phyloP scores from a whole-genome alignment of 306 rosid genomes.

The Nissolia schottii region DNA sequence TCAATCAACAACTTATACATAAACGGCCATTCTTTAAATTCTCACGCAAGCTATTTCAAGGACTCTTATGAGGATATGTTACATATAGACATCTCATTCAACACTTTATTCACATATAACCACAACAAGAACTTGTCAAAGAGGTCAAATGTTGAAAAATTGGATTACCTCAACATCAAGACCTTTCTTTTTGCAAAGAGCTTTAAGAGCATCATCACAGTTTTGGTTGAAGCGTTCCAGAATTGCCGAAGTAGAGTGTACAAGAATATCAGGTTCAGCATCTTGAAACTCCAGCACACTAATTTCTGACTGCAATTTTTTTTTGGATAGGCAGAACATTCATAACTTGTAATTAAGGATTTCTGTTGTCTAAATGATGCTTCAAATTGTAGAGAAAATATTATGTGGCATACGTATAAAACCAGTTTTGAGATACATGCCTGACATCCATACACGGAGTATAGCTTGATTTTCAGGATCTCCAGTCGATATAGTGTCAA shows the following conservation, averaged over 20 bases:
- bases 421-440: slow-evolving; percentile 48
- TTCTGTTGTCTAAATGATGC: slow-evolving; percentile 14
- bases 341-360: slow-evolving; percentile 7
- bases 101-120: not conserved
- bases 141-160: not conserved
- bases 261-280: slow-evolving; percentile 85
- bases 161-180: slow-evolving; percentile 69
- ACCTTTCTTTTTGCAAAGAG: slow-evolving; percentile 90
- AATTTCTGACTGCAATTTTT: slow-evolving; percentile 67
- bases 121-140: not conserved
- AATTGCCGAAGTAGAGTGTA: slow-evolving; percentile 49
- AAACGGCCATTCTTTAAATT: not conserved
- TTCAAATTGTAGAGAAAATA: slow-evolving; percentile 3
- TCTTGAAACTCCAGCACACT: slow-evolving; percentile 64
- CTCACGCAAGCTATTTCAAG: not conserved
- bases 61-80: not conserved
- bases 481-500: slow-evolving; percentile 70
- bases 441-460: slow-evolving; percentile 85
- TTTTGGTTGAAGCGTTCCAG: slow-evolving; percentile 50
- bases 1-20: not conserved
- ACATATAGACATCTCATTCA: slow-evolving; percentile 2
- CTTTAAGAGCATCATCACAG: slow-evolving; percentile 60
- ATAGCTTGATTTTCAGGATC: slow-evolving; percentile 68
- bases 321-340: slow-evolving; percentile 10
- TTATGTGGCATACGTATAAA: not conserved